These are phyloP conservation scores for Pyrus betulifolia DNA, from an alignment of 306 rosid genomes.

Conservation along the genomic window DNA sequence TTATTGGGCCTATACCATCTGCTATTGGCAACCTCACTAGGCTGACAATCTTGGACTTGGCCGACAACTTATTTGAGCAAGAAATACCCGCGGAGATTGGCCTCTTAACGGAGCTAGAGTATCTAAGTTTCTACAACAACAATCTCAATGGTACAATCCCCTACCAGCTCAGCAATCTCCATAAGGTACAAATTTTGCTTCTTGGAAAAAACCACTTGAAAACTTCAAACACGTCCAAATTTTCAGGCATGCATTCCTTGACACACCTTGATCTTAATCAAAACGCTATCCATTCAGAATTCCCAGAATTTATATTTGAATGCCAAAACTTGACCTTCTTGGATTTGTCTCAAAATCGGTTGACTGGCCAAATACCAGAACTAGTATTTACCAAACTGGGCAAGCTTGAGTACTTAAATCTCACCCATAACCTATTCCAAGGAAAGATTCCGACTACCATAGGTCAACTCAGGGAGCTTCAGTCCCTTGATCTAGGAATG, in stretches of 20 bases:
- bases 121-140: neutral
- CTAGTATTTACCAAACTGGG: conserved; percentile 24
- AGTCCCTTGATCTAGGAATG: conserved; percentile 19
- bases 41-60: conserved; percentile 49
- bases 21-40: conserved; percentile 45
- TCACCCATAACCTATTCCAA: too few relatives aligned
- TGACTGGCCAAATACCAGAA: conserved; percentile 26
- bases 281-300: conserved; percentile 18
- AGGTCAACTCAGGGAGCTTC: too few relatives aligned
- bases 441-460: too few relatives aligned
- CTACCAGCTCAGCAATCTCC: conserved; percentile 42
- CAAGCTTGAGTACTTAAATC: conserved; percentile 51
- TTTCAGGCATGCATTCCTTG: conserved; percentile 38
- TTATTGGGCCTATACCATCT: conserved; percentile 57
- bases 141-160: conserved; percentile 40
- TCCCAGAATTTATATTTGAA: conserved; percentile 44
- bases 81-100: neutral
- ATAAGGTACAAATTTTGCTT: conserved; percentile 46
- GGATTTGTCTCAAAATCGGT: conserved; percentile 36
- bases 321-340: conserved; percentile 51
- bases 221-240: conserved; percentile 36
- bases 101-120: neutral
- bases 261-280: conserved; percentile 24
- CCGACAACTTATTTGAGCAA: conserved; percentile 9
- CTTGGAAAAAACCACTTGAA: conserved; percentile 37